Evolutionary conservation across 306 rosid species (phyloP).

Genomic region (Carpinus fangiana): DNA sequence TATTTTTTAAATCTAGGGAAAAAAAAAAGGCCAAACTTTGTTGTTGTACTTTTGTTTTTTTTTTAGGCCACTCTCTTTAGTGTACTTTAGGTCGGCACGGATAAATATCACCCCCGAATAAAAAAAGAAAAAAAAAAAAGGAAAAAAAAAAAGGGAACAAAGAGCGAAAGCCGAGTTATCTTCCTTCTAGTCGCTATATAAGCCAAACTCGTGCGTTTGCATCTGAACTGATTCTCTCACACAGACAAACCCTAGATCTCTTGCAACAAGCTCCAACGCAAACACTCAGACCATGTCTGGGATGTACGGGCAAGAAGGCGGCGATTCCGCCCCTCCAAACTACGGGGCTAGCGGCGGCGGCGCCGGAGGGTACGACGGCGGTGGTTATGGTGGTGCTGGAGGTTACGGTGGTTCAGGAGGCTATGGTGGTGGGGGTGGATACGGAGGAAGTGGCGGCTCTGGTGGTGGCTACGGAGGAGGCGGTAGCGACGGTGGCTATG

Average conservation of each 20-base stretch:
- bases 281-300: slow-evolving; percentile 69
- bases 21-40: too few species aligned
- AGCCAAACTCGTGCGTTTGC: background rate
- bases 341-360: slow-evolving; percentile 71
- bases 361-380: slow-evolving; percentile 42
- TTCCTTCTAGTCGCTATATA: background rate
- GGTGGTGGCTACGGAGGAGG: slow-evolving; percentile 46
- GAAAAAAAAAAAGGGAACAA: background rate
- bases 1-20: too few species aligned
- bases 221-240: slow-evolving; percentile 31
- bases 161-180: too few species aligned
- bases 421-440: slow-evolving; percentile 37
- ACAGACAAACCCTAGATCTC: slow-evolving; percentile 46
- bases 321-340: slow-evolving; percentile 66
- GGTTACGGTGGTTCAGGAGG: slow-evolving; percentile 44
- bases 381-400: slow-evolving; percentile 30
- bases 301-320: slow-evolving; percentile 82
- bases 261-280: background rate
- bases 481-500: slow-evolving; percentile 38
- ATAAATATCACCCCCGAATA: background rate
- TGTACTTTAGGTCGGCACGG: background rate
- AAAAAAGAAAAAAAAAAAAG: background rate
- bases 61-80: too few species aligned
- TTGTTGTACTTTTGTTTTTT: too few species aligned
- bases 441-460: slow-evolving; percentile 42